Evolutionary conservation across 805 yeast genomes (phyloP), one percentile per base, ranked within the genome.

Genomic region (Saturnispora quitensis): DNA sequence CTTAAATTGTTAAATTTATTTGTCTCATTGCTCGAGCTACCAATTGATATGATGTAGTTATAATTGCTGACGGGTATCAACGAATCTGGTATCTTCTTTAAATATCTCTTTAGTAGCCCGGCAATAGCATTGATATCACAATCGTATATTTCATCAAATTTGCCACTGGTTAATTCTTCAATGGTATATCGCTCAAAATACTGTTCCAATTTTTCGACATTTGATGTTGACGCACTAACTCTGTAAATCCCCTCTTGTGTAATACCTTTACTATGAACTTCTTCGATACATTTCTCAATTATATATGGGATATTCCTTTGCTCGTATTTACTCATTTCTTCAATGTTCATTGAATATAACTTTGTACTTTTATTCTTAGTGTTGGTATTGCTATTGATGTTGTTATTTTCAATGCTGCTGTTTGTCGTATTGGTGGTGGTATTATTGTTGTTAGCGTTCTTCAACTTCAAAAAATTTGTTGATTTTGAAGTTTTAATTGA

Each of bases 191-290:
- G 55, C n/a, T 64, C 67, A 55, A 68, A 78, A 60, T 55, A 62
- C 50, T 53, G 55, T 48, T 69, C 73, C 18, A 69, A 54, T 50
- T 62, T 66, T 43, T 76, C 79, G 50, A 83, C 76, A 47, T 85
- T 84, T 8, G 88, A 76, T 55, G 82, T 76, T 5, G 88, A 86
- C 1, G 96, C 99, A 45, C 95, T 84, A 58, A 90, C 84, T 58
- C 99, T 74, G 69, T 93, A 93, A 35, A 93, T 76, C 8, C 99
- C 99, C 67, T 90, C 98, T 55, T 74, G 70, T 40, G 76, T 80
- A 58, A 90, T 67, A 4, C 96, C 96, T 53, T 88, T 73, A 6
- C 63, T 62, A 68, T 91, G 97, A 50, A 93, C 89, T 59, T 84
- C 93, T 24, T 73, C 71, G 5, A 89, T 68, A 68, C 97, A 88